Conservation (phyloP, 176 grass and related monocot genomes). For the Bromus sterilis region DNA sequence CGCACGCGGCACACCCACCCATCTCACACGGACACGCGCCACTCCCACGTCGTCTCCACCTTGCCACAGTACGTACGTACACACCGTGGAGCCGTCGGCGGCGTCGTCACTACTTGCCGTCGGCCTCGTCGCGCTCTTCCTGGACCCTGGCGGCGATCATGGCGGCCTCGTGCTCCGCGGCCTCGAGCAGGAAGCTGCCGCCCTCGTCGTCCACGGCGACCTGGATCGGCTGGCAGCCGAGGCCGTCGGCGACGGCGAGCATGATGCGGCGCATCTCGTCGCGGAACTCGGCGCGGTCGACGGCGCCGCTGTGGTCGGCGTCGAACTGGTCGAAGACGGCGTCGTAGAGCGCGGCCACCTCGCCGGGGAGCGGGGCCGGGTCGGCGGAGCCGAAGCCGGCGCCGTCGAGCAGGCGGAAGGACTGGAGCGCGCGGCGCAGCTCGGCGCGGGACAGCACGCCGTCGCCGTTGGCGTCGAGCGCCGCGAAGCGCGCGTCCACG, state of each 20-base stretch:
- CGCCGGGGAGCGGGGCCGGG: constrained; percentile 38
- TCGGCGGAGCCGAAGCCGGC: constrained; percentile 43
- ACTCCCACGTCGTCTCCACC: background rate
- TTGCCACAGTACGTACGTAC: background rate
- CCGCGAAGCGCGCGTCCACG: constrained; percentile 64
- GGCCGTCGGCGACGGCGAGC: constrained; percentile 84
- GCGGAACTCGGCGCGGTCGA: constrained; percentile 68
- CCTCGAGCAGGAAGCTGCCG: constrained; percentile 64
- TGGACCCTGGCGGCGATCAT: constrained; percentile 35
- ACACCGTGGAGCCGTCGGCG: background rate
- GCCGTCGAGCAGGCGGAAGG: constrained; percentile 88
- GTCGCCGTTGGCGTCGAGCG: constrained; percentile 87
- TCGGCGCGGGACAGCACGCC: constrained; percentile 83
- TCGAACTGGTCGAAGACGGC: constrained; percentile 93
- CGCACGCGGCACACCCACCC: background rate
- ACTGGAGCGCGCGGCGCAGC: constrained; percentile 88
- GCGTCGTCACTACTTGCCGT: background rate
- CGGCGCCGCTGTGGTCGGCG: constrained; percentile 70
- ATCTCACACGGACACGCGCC: background rate
- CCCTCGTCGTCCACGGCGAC: constrained; percentile 69
- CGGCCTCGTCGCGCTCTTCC: background rate
- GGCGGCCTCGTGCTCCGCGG: constrained; percentile 74
- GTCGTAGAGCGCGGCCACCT: constrained; percentile 78
- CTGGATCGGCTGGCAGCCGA: constrained; percentile 78
- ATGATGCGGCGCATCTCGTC: constrained; percentile 88